These are phyloP conservation scores for Penicillium paneum DNA, from an alignment of 2,329 filamentous ascomycete species.

Conservation along the genomic window DNA sequence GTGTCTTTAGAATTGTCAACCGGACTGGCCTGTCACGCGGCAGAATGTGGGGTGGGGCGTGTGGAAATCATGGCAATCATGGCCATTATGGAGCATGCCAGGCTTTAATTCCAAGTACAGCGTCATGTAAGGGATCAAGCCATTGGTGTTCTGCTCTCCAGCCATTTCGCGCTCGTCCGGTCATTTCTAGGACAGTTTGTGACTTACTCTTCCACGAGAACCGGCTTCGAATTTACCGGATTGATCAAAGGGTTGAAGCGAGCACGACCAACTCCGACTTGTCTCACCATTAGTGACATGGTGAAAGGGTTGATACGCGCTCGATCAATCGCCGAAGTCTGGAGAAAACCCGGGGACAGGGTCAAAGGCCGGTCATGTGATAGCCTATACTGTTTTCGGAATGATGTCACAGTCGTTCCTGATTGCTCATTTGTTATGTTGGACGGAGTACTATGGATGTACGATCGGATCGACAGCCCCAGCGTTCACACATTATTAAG, in stretches of 20 bases:
- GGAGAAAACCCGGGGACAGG: not conserved
- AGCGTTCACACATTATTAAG: not conserved
- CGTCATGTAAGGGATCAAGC: slow-evolving; percentile 5
- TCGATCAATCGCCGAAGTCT: not conserved
- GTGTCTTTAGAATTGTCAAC: slow-evolving; percentile 20
- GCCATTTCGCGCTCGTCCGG: not conserved
- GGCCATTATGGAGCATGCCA: not conserved
- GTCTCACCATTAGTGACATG: slow-evolving; percentile 14
- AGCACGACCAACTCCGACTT: slow-evolving; percentile 20
- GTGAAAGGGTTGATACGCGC: not conserved
- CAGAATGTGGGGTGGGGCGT: not conserved
- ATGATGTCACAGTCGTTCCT: slow-evolving; percentile 13
- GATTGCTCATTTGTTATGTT: not conserved
- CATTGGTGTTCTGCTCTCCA: not conserved
- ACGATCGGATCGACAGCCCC: not conserved
- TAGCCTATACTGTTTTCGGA: slow-evolving; percentile 7
- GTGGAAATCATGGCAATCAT: not conserved
- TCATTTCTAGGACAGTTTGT: not conserved
- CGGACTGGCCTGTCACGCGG: not conserved
- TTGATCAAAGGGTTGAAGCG: slow-evolving; percentile 54
- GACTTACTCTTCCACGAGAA: slow-evolving; percentile 49
- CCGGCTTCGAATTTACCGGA: slow-evolving; percentile 48
- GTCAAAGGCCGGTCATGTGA: slow-evolving; percentile 6
- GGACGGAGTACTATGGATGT: no score
- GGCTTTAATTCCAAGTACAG: not conserved